These are phyloP conservation scores for Trametes sanguinea DNA, from an alignment of 768 basidiomycete genomes.

Conservation along the genomic window DNA sequence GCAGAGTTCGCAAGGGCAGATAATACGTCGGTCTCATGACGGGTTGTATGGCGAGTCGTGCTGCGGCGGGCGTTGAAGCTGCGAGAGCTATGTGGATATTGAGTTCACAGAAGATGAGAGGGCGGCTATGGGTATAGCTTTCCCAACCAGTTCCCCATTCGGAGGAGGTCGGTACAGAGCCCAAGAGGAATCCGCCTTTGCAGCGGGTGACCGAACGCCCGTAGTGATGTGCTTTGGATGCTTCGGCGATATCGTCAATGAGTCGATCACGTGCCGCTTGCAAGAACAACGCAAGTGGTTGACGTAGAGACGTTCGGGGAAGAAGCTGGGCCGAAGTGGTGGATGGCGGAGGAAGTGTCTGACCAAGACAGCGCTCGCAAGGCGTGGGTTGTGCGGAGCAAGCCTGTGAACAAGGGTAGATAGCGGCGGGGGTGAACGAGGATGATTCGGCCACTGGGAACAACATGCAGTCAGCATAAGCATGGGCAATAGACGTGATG, in stretches of 20 bases:
- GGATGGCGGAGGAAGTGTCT: conserved; percentile 13
- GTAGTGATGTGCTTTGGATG: conserved; percentile 34
- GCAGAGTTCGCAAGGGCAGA: conserved; percentile 44
- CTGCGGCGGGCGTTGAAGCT: conserved; percentile 19
- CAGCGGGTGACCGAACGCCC: conserved; percentile 49
- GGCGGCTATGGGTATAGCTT: conserved; percentile 49
- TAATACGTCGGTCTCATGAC: conserved; percentile 59
- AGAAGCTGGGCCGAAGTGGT: conserved; percentile 33
- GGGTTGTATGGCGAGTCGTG: conserved; percentile 65
- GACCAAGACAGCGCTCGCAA: conserved; percentile 40
- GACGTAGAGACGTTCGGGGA: conserved; percentile 48
- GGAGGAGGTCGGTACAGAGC: conserved; percentile 42
- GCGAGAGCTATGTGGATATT: conserved; percentile 49
- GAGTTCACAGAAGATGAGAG: conserved; percentile 62
- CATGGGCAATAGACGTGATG: not conserved
- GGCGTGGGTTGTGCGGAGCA: conserved; percentile 44
- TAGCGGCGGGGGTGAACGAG: conserved; percentile 47
- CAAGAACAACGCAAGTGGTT: conserved; percentile 50
- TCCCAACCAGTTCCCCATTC: conserved; percentile 74
- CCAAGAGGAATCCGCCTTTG: conserved; percentile 65
- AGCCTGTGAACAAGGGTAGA: conserved; percentile 56
- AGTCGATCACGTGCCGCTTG: conserved; percentile 59
- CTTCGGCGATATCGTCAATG: conserved; percentile 54
- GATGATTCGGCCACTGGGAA: conserved; percentile 44
- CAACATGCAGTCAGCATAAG: conserved; percentile 5